Base-by-base conservation (phyloP, 2,329 filamentous ascomycete species). In the Calonectria naviculata region DNA sequence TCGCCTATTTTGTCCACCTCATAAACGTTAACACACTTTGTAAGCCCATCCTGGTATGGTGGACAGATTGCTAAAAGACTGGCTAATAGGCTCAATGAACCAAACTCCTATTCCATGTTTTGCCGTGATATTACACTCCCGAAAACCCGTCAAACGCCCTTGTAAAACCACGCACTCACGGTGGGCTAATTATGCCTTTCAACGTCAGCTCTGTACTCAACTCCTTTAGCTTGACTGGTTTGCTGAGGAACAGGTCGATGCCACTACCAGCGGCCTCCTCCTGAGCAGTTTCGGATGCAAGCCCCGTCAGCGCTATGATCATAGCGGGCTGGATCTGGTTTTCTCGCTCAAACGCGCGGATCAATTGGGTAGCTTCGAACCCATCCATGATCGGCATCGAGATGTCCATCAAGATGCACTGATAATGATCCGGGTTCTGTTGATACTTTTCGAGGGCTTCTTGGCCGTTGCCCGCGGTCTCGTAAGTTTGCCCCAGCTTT, bases 361-460 rank as follows among this genome's bases (percentile, higher is more conserved):
- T 89, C 36, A 81, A 79, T 3, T 85, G 82, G 4, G 87, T 89
- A 0, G 86, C 84, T 17, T 85, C 84, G 2, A 89, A 83, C 0
- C 87, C 87, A 71, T 90, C 86, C 74, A 91, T 86, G 5, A 89
- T 79, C 0, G 89, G 89, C 89, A 91, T 91, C 67, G 85, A 89
- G 3, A 90, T 86, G 70, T 90, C 89, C 74, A 84, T 84, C 7
- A 85, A 72, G 8, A 85, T 78, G 67, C 78, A 82, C n/a, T 72
- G 71, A 34, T 77, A 83, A 3, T 76, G 54, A 0, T 73, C 71
- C 0, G 78, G 79, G 6, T 74, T 71, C 12, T 74, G 41, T 9
- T 70, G 74, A 41, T 80, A 84, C 2, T 70, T 73, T 15, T 81
- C 76, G 13, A 83, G 49, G 0, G 83, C 82, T 46, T 84, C 78